A percentile compares a stretch with the other conserved stretches of the same genome.
Evolutionary conservation across 371 early-diverging fungal species (phyloP).

Genomic region (Entomophthora muscae): DNA sequence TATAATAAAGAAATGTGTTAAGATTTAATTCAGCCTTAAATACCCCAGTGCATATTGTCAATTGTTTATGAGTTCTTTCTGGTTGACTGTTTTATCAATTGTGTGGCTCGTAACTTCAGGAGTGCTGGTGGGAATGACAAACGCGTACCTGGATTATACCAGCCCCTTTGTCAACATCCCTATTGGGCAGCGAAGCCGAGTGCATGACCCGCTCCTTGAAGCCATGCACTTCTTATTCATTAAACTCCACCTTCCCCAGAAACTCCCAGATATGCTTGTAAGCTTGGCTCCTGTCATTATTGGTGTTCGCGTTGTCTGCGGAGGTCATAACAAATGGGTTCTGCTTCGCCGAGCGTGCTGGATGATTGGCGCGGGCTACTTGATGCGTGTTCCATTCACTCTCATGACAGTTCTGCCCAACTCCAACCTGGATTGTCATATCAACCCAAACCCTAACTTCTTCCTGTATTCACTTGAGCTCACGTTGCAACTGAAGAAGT

Average conservation of each 20-base stretch:
- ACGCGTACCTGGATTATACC: neutral
- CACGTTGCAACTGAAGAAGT: neutral
- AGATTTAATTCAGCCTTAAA: no score
- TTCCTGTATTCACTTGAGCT: neutral
- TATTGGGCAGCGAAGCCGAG: neutral
- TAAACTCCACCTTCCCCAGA: neutral
- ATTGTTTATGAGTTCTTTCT: no score
- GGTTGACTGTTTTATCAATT: no score
- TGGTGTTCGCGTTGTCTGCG: neutral
- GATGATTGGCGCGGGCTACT: neutral
- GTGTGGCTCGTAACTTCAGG: no score
- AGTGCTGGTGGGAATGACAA: neutral
- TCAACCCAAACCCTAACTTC: neutral
- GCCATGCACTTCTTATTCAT: neutral
- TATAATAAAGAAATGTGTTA: no score
- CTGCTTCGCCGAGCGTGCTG: neutral
- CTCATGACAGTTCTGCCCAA: slow-evolving; percentile 1
- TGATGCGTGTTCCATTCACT: neutral
- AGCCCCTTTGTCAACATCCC: neutral
- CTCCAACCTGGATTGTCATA: neutral
- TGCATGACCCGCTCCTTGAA: neutral
- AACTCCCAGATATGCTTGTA: neutral
- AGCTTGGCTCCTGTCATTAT: neutral
- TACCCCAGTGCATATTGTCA: no score
- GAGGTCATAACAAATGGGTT: neutral